Evolutionary conservation across 768 basidiomycete genomes (phyloP).

Genomic region (Serendipita sp.): DNA sequence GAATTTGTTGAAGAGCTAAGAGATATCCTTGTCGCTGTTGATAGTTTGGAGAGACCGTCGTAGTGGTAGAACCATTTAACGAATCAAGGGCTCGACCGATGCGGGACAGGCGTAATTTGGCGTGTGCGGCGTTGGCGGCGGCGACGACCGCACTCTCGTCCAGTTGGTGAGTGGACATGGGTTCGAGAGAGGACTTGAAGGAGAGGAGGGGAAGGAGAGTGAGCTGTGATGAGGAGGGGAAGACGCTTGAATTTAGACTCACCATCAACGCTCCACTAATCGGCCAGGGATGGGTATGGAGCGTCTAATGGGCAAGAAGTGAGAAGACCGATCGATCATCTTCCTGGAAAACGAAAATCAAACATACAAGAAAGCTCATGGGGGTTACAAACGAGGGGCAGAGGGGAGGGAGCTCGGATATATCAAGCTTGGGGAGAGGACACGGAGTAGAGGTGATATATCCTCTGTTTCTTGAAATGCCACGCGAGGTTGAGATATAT

Average conservation of each 20-base stretch:
- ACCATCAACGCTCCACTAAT: background rate
- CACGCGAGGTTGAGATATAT: background rate
- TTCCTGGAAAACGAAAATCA: too few species aligned
- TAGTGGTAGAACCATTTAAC: background rate
- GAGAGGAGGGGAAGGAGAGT: background rate
- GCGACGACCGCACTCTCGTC: background rate
- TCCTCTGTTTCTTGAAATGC: background rate
- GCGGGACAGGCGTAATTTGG: constrained; percentile 3
- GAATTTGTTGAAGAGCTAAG: background rate
- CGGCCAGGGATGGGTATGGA: background rate
- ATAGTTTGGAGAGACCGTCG: background rate
- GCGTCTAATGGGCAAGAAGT: background rate
- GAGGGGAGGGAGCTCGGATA: too few species aligned
- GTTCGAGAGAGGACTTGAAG: background rate
- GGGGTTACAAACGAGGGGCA: too few species aligned
- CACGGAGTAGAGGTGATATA: too few species aligned
- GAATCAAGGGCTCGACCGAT: background rate
- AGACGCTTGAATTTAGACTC: background rate
- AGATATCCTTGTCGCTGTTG: background rate
- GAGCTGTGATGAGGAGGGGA: background rate
- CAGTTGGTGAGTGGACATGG: background rate
- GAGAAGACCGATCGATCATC: too few species aligned
- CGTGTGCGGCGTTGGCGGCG: background rate
- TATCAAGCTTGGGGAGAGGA: too few species aligned
- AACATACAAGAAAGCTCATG: too few species aligned